Evolutionary conservation across 805 yeast genomes (phyloP).

Genomic region (Barnettozyma siamensis): DNA sequence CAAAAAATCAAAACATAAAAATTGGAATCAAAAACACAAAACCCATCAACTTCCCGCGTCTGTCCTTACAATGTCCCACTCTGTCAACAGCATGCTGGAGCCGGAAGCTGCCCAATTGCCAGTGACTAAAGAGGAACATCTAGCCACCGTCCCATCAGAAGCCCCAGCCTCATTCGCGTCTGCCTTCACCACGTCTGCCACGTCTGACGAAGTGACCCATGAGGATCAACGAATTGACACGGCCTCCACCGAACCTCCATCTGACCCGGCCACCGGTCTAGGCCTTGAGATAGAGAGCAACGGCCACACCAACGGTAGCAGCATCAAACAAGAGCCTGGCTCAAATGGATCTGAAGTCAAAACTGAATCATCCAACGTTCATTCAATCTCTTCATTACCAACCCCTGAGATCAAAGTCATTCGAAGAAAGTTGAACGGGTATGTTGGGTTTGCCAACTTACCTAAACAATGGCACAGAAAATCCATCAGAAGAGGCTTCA

Average conservation of each 20-base stretch:
- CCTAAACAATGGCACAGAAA: conserved; percentile 99
- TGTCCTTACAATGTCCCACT: conserved; percentile 1
- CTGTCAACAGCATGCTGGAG: conserved; percentile 10
- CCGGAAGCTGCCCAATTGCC: conserved; percentile 7
- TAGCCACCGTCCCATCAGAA: background rate
- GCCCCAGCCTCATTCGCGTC: conserved; percentile 1
- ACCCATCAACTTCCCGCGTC: background rate
- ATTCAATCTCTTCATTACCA: conserved; percentile 12
- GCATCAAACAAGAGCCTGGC: conserved; percentile 2
- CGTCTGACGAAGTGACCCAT: background rate
- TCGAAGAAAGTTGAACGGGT: conserved; percentile 80
- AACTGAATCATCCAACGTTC: background rate
- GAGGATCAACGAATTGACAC: background rate
- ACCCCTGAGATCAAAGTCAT: conserved; percentile 51
- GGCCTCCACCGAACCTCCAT: background rate
- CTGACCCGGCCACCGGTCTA: conserved; percentile 6
- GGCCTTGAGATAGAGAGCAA: conserved; percentile 3
- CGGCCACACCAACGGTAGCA: conserved; percentile 3
- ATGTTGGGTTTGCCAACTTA: conserved; percentile 94
- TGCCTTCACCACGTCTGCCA: conserved; percentile 2
- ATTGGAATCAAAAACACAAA: background rate
- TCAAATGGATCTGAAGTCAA: conserved; percentile 1
- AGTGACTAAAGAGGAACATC: background rate
- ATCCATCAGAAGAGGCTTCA: conserved; percentile 84
- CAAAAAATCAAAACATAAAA: background rate